A percentile compares a stretch with the other conserved stretches of the same genome.
Evolutionary conservation across 2,329 filamentous ascomycete genomes (phyloP).

Genomic region (Pyrenophora teres): DNA sequence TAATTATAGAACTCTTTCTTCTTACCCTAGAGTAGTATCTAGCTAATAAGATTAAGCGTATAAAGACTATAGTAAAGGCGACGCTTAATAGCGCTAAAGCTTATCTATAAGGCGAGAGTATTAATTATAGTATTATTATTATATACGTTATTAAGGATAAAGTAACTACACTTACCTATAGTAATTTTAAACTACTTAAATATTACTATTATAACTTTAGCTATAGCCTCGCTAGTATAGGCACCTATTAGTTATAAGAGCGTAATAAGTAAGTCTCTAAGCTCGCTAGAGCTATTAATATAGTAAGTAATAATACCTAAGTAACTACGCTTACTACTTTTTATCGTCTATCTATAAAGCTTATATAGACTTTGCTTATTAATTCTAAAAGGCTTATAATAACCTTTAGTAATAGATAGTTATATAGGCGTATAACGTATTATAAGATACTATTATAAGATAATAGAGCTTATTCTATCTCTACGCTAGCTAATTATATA

Average conservation of each 20-base stretch:
- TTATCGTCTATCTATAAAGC: too few species aligned
- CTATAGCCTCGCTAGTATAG: neutral
- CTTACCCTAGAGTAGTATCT: neutral
- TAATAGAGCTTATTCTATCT: too few species aligned
- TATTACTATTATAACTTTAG: neutral
- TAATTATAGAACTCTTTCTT: neutral
- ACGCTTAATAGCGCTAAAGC: neutral
- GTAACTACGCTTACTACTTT: too few species aligned
- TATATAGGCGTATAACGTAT: too few species aligned
- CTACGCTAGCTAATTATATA: too few species aligned
- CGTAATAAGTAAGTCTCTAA: neutral
- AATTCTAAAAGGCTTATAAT: too few species aligned
- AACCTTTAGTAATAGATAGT: too few species aligned
- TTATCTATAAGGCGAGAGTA: slow-evolving; percentile 1
- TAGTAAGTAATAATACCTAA: too few species aligned
- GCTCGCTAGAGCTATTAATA: neutral
- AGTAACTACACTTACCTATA: neutral
- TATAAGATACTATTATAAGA: too few species aligned
- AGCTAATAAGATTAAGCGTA: slow-evolving; percentile 4
- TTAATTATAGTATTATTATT: neutral
- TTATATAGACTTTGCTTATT: too few species aligned
- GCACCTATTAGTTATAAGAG: neutral
- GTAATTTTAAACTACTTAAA: neutral
- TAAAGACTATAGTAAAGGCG: slow-evolving; percentile 5
- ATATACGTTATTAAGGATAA: neutral